Base-by-base conservation (phyloP, 768 basidiomycete genomes). In the Leccinum arenicola region DNA sequence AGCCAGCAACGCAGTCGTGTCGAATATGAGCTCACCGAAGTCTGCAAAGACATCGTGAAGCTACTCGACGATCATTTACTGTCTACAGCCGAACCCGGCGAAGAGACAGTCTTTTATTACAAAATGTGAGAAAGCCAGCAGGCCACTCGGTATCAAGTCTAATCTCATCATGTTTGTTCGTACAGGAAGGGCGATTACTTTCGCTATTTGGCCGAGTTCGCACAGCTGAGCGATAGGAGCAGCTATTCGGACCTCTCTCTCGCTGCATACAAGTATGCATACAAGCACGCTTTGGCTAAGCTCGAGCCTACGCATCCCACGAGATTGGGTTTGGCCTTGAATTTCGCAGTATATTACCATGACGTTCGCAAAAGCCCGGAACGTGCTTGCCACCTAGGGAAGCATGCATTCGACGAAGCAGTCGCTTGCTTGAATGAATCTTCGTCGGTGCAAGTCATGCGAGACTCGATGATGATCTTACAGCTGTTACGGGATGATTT, bases 301-400 rank as follows among this genome's bases (percentile, higher is more conserved):
- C 83, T 95, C 54, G 85, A 84, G 25, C 80, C 87, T 6, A 84
- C 88, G 51, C 90, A 95, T 75, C 92, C 93, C 57, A 95, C 93
- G 61, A 84, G 92, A 66, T 78, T 95, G 58, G 93, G 93, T 36
- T 78, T 95, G 53, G 92, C 93, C 35, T 80, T 95, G 68, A 95
- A 95, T 77, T 94, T 95, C 76, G 88, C 91, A n/a, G 93, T 95
- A 53, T 95, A 91, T 78, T 94, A 90, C 73, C 93, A 93, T 72
- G 82, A 95, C 72, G 91, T 94, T 67, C 82, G 85, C 64, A 86
- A 87, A 73, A 89, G 88, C 70, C 91, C 93, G 25, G 89, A 92
- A 68, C 81, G 89, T 62, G 93, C 93, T 33, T 93, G 91, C 72
- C 89, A 90, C 71, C 80, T 95, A 59, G 93, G 91, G 53, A 95